A percentile compares a stretch with the other conserved stretches of the same genome.
Conservation (phyloP, 495 filamentous ascomycete genomes). For the Letharia lupina region DNA sequence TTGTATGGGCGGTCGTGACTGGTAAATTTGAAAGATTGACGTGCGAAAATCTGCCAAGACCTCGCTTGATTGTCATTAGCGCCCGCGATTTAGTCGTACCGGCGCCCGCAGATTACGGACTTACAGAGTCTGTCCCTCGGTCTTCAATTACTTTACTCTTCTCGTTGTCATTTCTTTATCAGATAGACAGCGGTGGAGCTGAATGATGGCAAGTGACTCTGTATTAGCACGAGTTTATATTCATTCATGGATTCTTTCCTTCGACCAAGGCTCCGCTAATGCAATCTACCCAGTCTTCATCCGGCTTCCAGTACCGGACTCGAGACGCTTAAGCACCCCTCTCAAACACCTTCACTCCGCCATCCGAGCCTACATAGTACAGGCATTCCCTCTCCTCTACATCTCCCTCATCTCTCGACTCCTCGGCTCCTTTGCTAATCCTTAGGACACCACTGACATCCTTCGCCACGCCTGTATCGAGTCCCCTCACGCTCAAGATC, state of each 20-base stretch:
- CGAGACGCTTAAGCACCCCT: constrained; percentile 41
- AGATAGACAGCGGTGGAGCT: no score
- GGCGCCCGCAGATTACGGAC: background rate
- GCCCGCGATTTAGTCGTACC: background rate
- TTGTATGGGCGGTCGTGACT: background rate
- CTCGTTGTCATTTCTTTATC: no score
- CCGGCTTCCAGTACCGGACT: background rate
- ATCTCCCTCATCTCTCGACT: constrained; percentile 28
- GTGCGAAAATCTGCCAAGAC: constrained; percentile 7
- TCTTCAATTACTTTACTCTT: no score
- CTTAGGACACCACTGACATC: constrained; percentile 88
- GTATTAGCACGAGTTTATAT: background rate
- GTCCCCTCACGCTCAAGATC: constrained; percentile 58
- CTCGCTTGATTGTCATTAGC: constrained; percentile 4
- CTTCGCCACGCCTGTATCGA: constrained; percentile 78
- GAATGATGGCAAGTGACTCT: background rate
- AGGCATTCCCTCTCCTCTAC: constrained; percentile 62
- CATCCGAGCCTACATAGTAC: constrained; percentile 71
- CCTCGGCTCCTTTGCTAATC: constrained; percentile 52
- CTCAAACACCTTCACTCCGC: constrained; percentile 72
- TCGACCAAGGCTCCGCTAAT: no score
- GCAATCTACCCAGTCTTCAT: no score
- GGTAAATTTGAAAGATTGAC: constrained; percentile 4
- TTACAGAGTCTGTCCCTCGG: no score
- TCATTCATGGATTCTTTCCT: no score